Base-by-base conservation (phyloP, 2,329 filamentous ascomycete species). In the Xylariaceae sp. region DNA sequence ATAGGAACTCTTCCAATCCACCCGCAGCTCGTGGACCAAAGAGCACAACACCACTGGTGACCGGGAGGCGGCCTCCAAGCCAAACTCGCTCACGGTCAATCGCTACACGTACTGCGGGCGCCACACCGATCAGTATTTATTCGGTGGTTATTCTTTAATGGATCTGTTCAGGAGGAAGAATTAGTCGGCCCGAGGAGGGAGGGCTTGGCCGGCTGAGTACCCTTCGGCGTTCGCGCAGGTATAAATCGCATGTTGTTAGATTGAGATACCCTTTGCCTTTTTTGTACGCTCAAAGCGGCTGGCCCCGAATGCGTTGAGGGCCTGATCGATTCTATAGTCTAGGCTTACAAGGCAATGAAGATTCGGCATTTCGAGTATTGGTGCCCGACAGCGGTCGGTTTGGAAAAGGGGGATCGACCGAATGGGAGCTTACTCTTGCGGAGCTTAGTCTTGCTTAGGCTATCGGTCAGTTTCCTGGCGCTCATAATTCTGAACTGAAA, bases 21-120 rank as follows among this genome's bases (percentile, higher is more conserved):
- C 41, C 5, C 40, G 45, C 5, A 32, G 22, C 19, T 52, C 52
- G 37, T 57, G 54, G 57, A 49, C 52, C 46, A 52, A 43, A 4
- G 54, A 42, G 37, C 34, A 41, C 7, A 54, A 48, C 18, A 45
- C 45, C 5, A n/a, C n/a, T n/a, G n/a, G n/a, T n/a, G 41, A 42
- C 36, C 43, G 49, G 22, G 48, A 52, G n/a, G 42, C 44, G 16
- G 22, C 12, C 16, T 42, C 39, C 16, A 68, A 70, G 56, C 58
- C 72, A 7, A 54, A 42, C 45, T 63, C 70, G n/a, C 72, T 70
- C 18, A 72, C 70, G 8, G 72, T 75, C 59, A 81, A 81, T 56
- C 72, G 76, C 40, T 74, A 80, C 66, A 80, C 78, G 34, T 77
- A 78, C 54, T 81, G 79, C 56, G 79, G 79, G 13, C 72, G 79